A percentile compares a stretch with the other conserved stretches of the same genome.
These are phyloP conservation scores for Neotropicomus parvogracilis DNA, from an alignment of 1,284 basidiomycete species.

Conservation along the genomic window DNA sequence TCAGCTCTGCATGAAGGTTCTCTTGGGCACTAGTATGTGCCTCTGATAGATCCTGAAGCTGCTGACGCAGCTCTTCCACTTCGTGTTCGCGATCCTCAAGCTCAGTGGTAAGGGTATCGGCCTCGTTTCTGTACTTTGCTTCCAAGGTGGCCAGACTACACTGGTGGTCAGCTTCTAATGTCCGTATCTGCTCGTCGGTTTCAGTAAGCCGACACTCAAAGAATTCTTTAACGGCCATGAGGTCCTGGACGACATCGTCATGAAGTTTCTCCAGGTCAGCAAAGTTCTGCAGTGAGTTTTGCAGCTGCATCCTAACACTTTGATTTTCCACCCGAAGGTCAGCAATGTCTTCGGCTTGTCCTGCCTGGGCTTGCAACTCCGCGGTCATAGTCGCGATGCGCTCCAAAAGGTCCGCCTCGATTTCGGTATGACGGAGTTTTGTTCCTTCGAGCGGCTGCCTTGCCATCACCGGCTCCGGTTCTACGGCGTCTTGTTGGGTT, in stretches of 20 bases:
- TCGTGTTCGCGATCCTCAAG: slow-evolving; percentile 30
- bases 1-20: slow-evolving; percentile 22
- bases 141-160: slow-evolving; percentile 20
- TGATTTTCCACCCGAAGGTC: slow-evolving; percentile 22
- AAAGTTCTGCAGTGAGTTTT: slow-evolving; percentile 24
- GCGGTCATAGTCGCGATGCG: slow-evolving; percentile 23
- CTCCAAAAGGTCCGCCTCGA: slow-evolving; percentile 20
- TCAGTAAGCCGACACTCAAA: slow-evolving; percentile 23
- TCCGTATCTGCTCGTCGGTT: slow-evolving; percentile 22
- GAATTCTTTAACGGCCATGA: slow-evolving; percentile 16
- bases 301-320: slow-evolving; percentile 15
- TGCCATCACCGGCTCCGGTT: slow-evolving; percentile 17
- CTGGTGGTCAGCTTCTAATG: slow-evolving; percentile 22
- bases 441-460: slow-evolving; percentile 21
- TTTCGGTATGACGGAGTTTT: slow-evolving; percentile 10
- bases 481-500: slow-evolving; percentile 11
- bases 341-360: slow-evolving; percentile 14
- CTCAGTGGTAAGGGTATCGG: slow-evolving; percentile 16
- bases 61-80: slow-evolving; percentile 21
- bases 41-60: slow-evolving; percentile 39
- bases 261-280: slow-evolving; percentile 25
- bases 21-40: slow-evolving; percentile 24
- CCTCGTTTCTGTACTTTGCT: slow-evolving; percentile 17
- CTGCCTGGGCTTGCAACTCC: slow-evolving; percentile 12
- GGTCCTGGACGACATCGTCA: slow-evolving; percentile 20